Percentiles rank a stretch among this genome's conserved stretches.
These are phyloP conservation scores for Tuber calosporum DNA, from an alignment of 495 filamentous ascomycete species.

Conservation along the genomic window DNA sequence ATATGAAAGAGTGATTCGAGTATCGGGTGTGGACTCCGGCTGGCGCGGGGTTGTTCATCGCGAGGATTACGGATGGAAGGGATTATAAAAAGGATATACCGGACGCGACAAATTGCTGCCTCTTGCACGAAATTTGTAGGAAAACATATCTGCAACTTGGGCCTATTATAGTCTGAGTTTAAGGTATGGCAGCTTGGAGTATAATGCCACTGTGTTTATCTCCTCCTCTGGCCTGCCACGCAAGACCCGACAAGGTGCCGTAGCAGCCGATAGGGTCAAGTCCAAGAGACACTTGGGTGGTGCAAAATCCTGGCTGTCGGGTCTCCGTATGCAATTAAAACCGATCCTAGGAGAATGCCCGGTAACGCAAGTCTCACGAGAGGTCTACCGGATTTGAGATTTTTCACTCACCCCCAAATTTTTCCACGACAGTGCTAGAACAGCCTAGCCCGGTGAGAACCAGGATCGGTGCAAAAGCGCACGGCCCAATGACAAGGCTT, in stretches of 20 bases:
- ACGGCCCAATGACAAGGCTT: background rate
- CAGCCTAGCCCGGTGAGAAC: background rate
- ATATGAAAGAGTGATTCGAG: background rate
- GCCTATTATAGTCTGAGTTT: background rate
- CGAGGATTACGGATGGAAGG: background rate
- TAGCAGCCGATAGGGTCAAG: too few relatives aligned
- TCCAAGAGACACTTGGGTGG: background rate
- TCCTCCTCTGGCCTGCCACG: too few relatives aligned
- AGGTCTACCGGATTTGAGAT: background rate
- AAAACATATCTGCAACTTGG: background rate
- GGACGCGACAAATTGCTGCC: background rate
- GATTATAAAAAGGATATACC: background rate
- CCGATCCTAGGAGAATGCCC: too few relatives aligned
- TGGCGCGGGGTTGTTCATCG: background rate
- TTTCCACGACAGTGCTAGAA: background rate
- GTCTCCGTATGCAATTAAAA: background rate
- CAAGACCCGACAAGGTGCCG: too few relatives aligned
- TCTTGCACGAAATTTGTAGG: background rate
- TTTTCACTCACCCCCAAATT: background rate
- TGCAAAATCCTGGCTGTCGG: background rate
- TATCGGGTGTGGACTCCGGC: background rate
- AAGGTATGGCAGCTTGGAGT: too few relatives aligned
- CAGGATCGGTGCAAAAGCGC: background rate
- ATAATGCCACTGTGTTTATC: too few relatives aligned
- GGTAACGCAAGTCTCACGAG: background rate